Evolutionary conservation across 2,329 filamentous ascomycete species (phyloP).

Genomic region (Xylariomycetidae sp.): DNA sequence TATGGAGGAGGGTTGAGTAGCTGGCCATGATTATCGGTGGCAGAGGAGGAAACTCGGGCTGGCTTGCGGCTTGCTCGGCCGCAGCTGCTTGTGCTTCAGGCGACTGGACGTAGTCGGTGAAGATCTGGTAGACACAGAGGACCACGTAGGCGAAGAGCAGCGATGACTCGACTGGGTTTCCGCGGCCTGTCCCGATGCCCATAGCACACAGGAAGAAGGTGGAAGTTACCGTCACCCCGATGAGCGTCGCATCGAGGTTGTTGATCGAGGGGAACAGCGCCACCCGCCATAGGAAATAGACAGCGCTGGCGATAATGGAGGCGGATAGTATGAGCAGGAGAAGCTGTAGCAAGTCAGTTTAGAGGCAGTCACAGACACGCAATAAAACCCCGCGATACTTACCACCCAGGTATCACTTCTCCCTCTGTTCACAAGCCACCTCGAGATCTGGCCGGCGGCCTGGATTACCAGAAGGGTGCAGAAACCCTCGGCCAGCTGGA

Average conservation of each 20-base stretch:
- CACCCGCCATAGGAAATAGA: slow-evolving; percentile 95
- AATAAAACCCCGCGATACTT: slow-evolving; percentile 28
- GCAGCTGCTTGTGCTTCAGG: slow-evolving; percentile 51
- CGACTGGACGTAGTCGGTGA: slow-evolving; percentile 92
- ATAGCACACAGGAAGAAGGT: slow-evolving; percentile 89
- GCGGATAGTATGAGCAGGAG: slow-evolving; percentile 80
- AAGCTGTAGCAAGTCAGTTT: slow-evolving; percentile 57
- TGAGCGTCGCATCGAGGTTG: slow-evolving; percentile 86
- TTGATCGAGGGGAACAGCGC: slow-evolving; percentile 89
- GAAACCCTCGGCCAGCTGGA: slow-evolving; percentile 93
- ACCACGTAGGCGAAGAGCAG: slow-evolving; percentile 95
- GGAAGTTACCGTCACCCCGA: slow-evolving; percentile 87
- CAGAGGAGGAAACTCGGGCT: slow-evolving; percentile 91
- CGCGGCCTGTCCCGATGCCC: slow-evolving; percentile 88
- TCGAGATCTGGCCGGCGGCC: slow-evolving; percentile 85
- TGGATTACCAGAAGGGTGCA: slow-evolving; percentile 95
- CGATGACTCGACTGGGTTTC: slow-evolving; percentile 92
- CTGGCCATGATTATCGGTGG: slow-evolving; percentile 98
- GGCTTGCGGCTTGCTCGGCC: slow-evolving; percentile 43
- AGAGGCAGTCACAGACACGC: slow-evolving; percentile 19
- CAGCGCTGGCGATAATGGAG: slow-evolving; percentile 84
- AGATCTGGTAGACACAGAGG: slow-evolving; percentile 98
- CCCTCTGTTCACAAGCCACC: slow-evolving; percentile 89
- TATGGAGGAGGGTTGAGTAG: slow-evolving; percentile 83
- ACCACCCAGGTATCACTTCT: slow-evolving; percentile 96